Evolutionary conservation across 495 filamentous ascomycete genomes (phyloP).

Genomic region (Hypoxylon fragiforme): DNA sequence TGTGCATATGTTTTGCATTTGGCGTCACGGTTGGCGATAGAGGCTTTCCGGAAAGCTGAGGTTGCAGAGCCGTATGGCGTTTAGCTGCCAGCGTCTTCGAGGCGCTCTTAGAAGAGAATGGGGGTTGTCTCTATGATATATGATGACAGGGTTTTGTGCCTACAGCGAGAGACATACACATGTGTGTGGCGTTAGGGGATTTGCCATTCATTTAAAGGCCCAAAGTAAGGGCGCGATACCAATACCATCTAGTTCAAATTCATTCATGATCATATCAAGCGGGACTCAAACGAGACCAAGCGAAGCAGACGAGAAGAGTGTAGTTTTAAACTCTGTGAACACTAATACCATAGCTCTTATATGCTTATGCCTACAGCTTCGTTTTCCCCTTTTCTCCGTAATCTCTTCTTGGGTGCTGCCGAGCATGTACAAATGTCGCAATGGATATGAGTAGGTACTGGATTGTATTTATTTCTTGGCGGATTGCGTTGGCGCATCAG

Average conservation of each 20-base stretch:
- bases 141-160: constrained; percentile 21
- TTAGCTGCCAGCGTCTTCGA: not conserved
- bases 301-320: too few species aligned
- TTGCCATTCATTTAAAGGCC: constrained; percentile 15
- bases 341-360: not conserved
- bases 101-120: constrained; percentile 6
- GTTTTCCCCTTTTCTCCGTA: not conserved
- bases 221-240: constrained; percentile 32
- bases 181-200: constrained; percentile 27
- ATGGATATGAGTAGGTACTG: too few species aligned
- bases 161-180: constrained; percentile 18
- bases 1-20: constrained; percentile 40
- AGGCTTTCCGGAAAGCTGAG: constrained; percentile 7
- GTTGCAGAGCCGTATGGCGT: not conserved
- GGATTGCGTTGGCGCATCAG: constrained; percentile 63
- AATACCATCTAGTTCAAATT: constrained; percentile 34
- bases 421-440: too few species aligned
- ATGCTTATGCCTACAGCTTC: not conserved
- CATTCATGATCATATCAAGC: constrained; percentile 8
- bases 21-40: constrained; percentile 33
- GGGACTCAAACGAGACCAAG: too few species aligned
- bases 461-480: constrained; percentile 35
- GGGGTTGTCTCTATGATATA: constrained; percentile 12
- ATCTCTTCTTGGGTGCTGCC: too few species aligned
- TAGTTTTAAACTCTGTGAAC: too few species aligned